Evolutionary conservation across 495 filamentous ascomycete genomes (phyloP).

Genomic region (Daldinia loculata): DNA sequence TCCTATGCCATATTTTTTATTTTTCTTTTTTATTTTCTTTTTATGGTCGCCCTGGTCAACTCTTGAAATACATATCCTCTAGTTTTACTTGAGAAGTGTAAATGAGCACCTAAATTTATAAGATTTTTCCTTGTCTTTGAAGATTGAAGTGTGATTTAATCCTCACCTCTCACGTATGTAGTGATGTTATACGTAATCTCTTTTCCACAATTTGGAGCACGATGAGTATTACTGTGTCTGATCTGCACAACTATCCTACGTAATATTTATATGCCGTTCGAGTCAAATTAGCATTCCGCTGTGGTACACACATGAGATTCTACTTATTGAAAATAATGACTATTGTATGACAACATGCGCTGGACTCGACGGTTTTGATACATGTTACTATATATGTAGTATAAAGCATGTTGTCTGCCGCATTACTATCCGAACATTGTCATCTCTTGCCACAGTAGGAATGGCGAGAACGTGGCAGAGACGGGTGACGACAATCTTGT

Average conservation of each 20-base stretch:
- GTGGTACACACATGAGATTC: not conserved
- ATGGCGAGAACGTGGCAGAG: not conserved
- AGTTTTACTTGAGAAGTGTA: no score
- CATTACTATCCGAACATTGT: not conserved
- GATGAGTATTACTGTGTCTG: not conserved
- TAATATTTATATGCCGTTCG: not conserved
- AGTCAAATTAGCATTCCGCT: conserved; percentile 4
- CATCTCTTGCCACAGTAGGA: not conserved
- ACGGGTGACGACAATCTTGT: not conserved
- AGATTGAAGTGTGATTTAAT: not conserved
- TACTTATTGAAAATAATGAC: not conserved
- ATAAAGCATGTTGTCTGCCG: not conserved
- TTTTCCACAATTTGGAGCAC: not conserved
- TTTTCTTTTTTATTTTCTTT: not conserved
- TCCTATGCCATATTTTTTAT: conserved; percentile 28
- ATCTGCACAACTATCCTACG: not conserved
- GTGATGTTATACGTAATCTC: not conserved
- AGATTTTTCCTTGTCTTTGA: not conserved
- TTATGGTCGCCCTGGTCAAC: no score
- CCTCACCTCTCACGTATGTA: no score
- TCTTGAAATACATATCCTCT: no score
- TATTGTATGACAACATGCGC: not conserved
- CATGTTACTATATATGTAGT: not conserved
- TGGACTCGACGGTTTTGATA: not conserved
- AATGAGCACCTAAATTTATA: not conserved